Evolutionary conservation across 2,329 filamentous ascomycete species (phyloP).

Genomic region (Penicillium sumatraense): DNA sequence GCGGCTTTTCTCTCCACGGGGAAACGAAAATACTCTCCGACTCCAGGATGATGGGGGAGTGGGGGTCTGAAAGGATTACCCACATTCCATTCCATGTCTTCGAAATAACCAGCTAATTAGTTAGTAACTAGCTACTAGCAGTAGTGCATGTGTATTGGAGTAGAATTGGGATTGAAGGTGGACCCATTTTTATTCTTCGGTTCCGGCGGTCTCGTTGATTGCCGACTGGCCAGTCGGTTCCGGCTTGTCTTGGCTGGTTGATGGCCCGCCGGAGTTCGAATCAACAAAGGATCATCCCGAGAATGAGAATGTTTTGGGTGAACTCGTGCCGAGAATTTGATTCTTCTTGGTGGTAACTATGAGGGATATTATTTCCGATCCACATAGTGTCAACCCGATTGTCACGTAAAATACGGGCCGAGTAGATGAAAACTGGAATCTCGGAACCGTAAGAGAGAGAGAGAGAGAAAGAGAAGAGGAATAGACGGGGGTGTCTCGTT

Average conservation of each 20-base stretch:
- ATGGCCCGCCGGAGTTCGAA: not conserved
- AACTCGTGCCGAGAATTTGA: not conserved
- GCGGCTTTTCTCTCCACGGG: constrained; percentile 16
- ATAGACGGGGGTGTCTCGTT: too few relatives aligned
- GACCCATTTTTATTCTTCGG: not conserved
- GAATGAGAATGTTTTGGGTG: not conserved
- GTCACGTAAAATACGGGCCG: not conserved
- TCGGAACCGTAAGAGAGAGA: not conserved
- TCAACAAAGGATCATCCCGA: not conserved
- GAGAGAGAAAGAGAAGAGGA: too few relatives aligned
- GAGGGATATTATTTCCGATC: not conserved
- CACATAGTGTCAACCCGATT: not conserved
- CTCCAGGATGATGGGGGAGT: constrained; percentile 14
- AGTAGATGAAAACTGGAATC: not conserved
- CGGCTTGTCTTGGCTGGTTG: not conserved
- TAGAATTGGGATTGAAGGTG: not conserved
- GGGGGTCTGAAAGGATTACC: not conserved
- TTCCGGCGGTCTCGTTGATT: not conserved
- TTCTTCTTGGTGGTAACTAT: not conserved
- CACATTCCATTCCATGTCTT: not conserved
- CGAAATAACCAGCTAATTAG: too few relatives aligned
- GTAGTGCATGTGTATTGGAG: too few relatives aligned
- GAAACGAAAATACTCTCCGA: constrained; percentile 4
- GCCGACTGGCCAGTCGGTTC: not conserved
- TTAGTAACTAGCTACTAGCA: too few relatives aligned